phyloP scores from a whole-genome alignment of 179 eudicot species.

The Heliamphora pulchella region DNA sequence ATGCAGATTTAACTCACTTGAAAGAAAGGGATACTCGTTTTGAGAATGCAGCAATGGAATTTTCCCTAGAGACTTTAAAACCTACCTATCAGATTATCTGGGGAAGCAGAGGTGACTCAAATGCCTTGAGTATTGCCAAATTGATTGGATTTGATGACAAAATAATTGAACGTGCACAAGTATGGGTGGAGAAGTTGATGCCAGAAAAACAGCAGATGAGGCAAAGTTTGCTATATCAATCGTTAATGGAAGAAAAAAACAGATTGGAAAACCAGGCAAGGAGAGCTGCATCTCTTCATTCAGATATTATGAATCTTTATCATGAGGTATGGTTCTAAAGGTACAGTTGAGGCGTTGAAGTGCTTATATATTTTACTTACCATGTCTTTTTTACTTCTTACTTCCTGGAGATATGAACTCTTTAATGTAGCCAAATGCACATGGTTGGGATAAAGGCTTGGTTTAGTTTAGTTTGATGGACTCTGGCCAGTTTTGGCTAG shows the following conservation, averaged over 20 bases:
- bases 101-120: constrained; percentile 89
- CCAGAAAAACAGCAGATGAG: constrained; percentile 71
- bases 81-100: constrained; percentile 86
- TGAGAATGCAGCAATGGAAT: constrained; percentile 97
- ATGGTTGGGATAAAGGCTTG: background rate
- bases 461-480: background rate
- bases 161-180: constrained; percentile 62
- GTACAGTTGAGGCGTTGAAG: constrained; percentile 7
- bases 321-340: constrained; percentile 49
- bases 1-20: constrained; percentile 74
- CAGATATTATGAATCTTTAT: constrained; percentile 59
- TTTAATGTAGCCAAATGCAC: background rate
- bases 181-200: constrained; percentile 67
- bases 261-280: constrained; percentile 52
- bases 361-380: background rate
- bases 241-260: constrained; percentile 68
- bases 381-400: background rate
- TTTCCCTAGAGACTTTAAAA: constrained; percentile 69
- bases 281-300: constrained; percentile 55
- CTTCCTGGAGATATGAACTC: background rate
- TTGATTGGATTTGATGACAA: constrained; percentile 71
- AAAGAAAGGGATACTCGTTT: constrained; percentile 54
- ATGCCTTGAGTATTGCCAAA: constrained; percentile 87
- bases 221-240: constrained; percentile 60
- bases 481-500: background rate